Evolutionary conservation across 805 yeast genomes (phyloP).

Genomic region (Wickerhamiella occidentalis): DNA sequence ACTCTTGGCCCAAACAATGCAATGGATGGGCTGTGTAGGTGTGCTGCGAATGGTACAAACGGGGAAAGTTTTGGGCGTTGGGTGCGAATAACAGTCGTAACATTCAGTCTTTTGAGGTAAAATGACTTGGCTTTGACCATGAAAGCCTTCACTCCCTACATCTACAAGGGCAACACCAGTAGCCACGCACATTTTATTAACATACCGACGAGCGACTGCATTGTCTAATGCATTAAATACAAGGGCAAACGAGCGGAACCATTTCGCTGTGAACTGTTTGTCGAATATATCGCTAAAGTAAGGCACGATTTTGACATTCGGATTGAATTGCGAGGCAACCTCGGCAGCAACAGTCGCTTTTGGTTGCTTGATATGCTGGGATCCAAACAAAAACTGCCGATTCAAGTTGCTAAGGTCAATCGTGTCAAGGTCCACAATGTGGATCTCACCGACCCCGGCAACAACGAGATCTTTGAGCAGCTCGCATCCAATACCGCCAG

Average conservation of each 20-base stretch:
- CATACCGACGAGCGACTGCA: slow-evolving; percentile 81
- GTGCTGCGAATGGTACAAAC: slow-evolving; percentile 96
- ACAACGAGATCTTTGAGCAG: slow-evolving; percentile 96
- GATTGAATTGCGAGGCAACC: slow-evolving; percentile 65
- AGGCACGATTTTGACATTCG: slow-evolving; percentile 56
- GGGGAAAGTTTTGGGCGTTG: slow-evolving; percentile 81
- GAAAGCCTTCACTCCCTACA: slow-evolving; percentile 88
- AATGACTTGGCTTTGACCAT: slow-evolving; percentile 91
- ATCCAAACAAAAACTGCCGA: slow-evolving; percentile 83
- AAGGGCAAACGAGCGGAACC: slow-evolving; percentile 67
- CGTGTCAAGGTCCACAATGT: slow-evolving; percentile 73
- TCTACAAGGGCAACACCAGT: slow-evolving; percentile 71
- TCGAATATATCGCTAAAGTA: slow-evolving; percentile 86
- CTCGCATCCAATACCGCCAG: slow-evolving; percentile 99
- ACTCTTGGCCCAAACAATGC: slow-evolving; percentile 95
- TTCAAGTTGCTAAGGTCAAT: slow-evolving; percentile 86
- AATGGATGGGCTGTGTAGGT: slow-evolving; percentile 91
- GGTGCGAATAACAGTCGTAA: slow-evolving; percentile 81
- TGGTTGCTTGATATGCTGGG: slow-evolving; percentile 78
- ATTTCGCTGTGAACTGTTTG: slow-evolving; percentile 54
- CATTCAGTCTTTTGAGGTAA: slow-evolving; percentile 76
- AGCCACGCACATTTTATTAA: slow-evolving; percentile 70
- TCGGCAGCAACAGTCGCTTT: slow-evolving; percentile 75
- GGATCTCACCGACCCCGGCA: slow-evolving; percentile 45
- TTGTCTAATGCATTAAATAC: slow-evolving; percentile 92